These are phyloP conservation scores for Kazachstania sp. DNA, from an alignment of 1,139 yeast genomes.

Conservation along the genomic window DNA sequence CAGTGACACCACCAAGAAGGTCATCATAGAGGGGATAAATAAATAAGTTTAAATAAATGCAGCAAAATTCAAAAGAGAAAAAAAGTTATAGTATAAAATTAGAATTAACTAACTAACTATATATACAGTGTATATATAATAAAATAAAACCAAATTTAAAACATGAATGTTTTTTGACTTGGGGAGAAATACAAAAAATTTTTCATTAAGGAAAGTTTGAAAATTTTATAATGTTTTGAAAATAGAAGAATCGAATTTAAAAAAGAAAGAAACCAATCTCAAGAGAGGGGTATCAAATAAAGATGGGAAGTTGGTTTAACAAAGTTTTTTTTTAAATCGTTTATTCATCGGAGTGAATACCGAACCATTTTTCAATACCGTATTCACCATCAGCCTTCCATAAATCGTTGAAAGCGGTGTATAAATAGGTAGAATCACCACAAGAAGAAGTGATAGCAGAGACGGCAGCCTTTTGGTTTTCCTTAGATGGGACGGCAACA, in stretches of 20 bases:
- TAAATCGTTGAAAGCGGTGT: constrained; percentile 66
- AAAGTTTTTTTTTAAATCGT: background rate
- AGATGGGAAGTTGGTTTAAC: background rate
- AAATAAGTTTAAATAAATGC: background rate
- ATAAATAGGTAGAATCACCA: constrained; percentile 52
- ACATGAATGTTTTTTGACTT: too few species aligned
- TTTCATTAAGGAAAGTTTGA: background rate
- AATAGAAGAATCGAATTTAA: too few species aligned
- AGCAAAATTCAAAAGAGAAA: too few species aligned
- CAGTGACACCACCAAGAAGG: constrained; percentile 19
- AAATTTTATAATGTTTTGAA: background rate
- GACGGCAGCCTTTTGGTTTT: constrained; percentile 55
- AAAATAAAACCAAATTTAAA: too few species aligned
- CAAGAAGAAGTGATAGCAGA: constrained; percentile 45
- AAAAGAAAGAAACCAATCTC: background rate
- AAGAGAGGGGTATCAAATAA: too few species aligned
- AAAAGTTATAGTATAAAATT: too few species aligned
- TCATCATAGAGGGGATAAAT: background rate
- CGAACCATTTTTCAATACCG: constrained; percentile 69
- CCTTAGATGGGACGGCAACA: constrained; percentile 58
- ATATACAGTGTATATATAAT: too few species aligned
- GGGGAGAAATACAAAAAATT: too few species aligned
- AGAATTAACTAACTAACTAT: too few species aligned
- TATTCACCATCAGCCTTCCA: constrained; percentile 68
- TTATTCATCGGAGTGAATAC: constrained; percentile 33